Evolutionary conservation across 1,284 basidiomycete species (phyloP), one percentile per base, ranked within the genome.

Genomic region (Ceratobasidium sp.): DNA sequence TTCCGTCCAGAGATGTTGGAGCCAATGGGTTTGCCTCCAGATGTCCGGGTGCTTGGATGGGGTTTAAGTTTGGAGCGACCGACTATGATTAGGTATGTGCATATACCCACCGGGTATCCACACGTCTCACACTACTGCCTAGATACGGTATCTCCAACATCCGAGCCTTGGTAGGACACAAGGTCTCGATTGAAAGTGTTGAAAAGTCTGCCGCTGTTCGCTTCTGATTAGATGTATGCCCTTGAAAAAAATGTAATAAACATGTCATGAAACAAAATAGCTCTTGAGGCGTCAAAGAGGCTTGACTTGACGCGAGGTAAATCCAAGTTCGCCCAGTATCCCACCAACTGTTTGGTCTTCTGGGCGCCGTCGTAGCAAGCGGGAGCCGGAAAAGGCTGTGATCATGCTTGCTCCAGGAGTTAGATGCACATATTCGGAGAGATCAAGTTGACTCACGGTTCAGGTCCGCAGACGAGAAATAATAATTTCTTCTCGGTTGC

Each of bases 1-100:
- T 99, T 99, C 91, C 88, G 97, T 45, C 97, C 97, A 1, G 97
- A 99, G 80, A 99, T 99, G 97, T 85, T 99, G 58, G 94, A 96
- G 79, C 96, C 97, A 9, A 99, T 99, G 96, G 97, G 97, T 50
- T 90, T 99, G 79, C 97, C 97, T 1, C 94, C 96, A 76, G 96
- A 96, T 77, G 96, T 99, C 10, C 91, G 96, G 64, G 97, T 98
- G 2, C 92, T 97, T 76, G 97, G 97, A 21, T 99, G 97, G 95
- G 97, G 97, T 71, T 88, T 99, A 76, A 89, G 91, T 79, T 85
- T 99, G 41, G 97, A 99, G 83, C 85, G 97, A 75, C 97, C 97
- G n/a, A 99, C 97, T 0, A 99, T 99, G 97, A 99, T 99, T 83
- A 89, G 94, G 93, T 93, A 76, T 74, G 89, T 82, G 6, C 36